phyloP scores from a whole-genome alignment of 805 yeast genomes.

The Ogataea saltuana region DNA sequence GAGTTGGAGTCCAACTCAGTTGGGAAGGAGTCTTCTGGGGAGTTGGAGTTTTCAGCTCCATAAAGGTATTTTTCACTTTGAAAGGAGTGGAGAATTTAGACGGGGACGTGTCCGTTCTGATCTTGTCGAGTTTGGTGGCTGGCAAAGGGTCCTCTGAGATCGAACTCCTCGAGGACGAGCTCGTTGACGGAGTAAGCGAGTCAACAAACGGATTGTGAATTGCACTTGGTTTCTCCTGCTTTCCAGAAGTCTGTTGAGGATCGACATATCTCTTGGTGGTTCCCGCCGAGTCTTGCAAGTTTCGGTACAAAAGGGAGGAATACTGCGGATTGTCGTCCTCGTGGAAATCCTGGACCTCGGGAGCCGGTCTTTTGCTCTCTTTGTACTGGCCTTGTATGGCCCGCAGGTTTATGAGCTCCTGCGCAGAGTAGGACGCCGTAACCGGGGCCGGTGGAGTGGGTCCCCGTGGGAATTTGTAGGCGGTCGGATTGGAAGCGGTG shows the following conservation, averaged over 20 bases:
- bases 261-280: no score
- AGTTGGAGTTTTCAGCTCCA: constrained; percentile 32
- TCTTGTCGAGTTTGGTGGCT: no score
- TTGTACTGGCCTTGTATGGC: constrained; percentile 4
- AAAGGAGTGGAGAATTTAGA: constrained; percentile 14
- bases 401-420: constrained; percentile 40
- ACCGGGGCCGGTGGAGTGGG: constrained; percentile 33
- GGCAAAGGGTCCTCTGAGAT: no score
- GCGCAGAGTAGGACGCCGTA: constrained; percentile 39
- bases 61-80: constrained; percentile 27
- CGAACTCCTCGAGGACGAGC: no score
- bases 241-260: background rate
- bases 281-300: no score
- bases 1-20: constrained; percentile 37
- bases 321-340: background rate
- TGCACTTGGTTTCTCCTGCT: background rate
- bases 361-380: constrained; percentile 1
- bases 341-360: background rate
- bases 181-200: constrained; percentile 7
- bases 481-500: constrained; percentile 46
- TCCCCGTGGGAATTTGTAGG: constrained; percentile 58
- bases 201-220: background rate
- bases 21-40: constrained; percentile 32
- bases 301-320: no score
- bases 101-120: no score